Conservation (phyloP, 2,329 filamentous ascomycete species). For the Rhinocladiella mackenziei region DNA sequence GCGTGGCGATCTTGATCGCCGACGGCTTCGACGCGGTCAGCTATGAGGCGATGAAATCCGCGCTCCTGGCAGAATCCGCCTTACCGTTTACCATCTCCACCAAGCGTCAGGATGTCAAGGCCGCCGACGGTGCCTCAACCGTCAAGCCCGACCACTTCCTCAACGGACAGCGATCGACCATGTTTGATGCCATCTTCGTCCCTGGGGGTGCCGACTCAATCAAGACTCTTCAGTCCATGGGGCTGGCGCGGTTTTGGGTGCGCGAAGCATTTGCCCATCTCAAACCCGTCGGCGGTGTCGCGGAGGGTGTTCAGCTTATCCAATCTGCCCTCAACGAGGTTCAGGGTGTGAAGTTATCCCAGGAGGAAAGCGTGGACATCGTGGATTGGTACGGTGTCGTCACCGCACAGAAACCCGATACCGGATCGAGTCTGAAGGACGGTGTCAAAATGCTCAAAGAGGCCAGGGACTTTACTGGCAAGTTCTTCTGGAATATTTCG, state of each 20-base stretch:
- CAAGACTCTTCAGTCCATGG: slow-evolving; percentile 61
- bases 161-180: slow-evolving; percentile 69
- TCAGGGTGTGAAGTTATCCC: slow-evolving; percentile 48
- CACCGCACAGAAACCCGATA: slow-evolving; percentile 56
- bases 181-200: slow-evolving; percentile 77
- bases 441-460: slow-evolving; percentile 62
- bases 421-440: slow-evolving; percentile 50
- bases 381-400: slow-evolving; percentile 74
- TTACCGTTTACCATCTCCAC: slow-evolving; percentile 70
- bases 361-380: slow-evolving; percentile 44
- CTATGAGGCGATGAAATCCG: slow-evolving; percentile 62
- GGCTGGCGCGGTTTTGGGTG: slow-evolving; percentile 71
- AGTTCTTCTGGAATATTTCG: slow-evolving; percentile 65
- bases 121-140: slow-evolving; percentile 38
- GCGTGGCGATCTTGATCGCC: slow-evolving; percentile 70
- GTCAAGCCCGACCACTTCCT: slow-evolving; percentile 71
- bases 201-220: slow-evolving; percentile 67
- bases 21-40: slow-evolving; percentile 69
- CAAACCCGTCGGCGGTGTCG: slow-evolving; percentile 72
- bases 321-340: slow-evolving; percentile 43
- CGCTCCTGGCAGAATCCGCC: slow-evolving; percentile 59
- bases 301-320: slow-evolving; percentile 65
- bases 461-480: slow-evolving; percentile 64
- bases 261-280: slow-evolving; percentile 77
- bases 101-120: slow-evolving; percentile 59